Conservation (phyloP, 495 filamentous ascomycete genomes). For the Xylaria acuta region DNA sequence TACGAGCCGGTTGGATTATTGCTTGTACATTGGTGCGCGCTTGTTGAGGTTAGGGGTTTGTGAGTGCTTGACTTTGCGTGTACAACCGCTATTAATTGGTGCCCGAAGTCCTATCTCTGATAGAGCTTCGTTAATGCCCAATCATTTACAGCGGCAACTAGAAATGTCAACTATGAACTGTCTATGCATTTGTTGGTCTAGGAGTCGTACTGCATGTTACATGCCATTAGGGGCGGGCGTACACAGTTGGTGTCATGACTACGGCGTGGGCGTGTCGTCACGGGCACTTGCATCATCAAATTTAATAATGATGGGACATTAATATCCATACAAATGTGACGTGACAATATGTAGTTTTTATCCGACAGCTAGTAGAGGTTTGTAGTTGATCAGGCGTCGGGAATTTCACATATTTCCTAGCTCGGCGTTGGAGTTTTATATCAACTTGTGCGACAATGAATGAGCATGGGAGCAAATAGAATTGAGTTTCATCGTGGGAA, state of each 20-base stretch:
- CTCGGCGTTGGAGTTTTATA: not conserved
- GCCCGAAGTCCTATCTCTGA: not conserved
- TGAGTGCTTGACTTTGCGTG: not conserved
- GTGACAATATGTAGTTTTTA: not conserved
- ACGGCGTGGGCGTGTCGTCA: slow-evolving; percentile 15
- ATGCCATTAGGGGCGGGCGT: not conserved
- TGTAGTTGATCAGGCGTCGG: no score
- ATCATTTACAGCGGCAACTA: not conserved
- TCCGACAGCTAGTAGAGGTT: not conserved
- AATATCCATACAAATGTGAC: slow-evolving; percentile 7
- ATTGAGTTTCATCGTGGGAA: not conserved
- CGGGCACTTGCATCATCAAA: slow-evolving; percentile 17
- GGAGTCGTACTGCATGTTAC: slow-evolving; percentile 11
- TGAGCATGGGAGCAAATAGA: not conserved
- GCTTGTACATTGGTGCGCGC: not conserved
- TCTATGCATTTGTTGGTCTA: not conserved
- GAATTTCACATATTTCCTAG: not conserved
- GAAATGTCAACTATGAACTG: not conserved
- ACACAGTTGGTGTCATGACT: not conserved
- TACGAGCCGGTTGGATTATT: not conserved
- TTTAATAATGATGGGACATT: not conserved
- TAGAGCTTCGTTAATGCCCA: not conserved
- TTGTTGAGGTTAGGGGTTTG: not conserved
- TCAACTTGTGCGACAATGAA: not conserved
- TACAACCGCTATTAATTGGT: not conserved